Percentiles rank a stretch among this genome's conserved stretches.
Conservation (phyloP, 1,139 yeast genomes). For the Lodderomyces metapsilosis region DNA sequence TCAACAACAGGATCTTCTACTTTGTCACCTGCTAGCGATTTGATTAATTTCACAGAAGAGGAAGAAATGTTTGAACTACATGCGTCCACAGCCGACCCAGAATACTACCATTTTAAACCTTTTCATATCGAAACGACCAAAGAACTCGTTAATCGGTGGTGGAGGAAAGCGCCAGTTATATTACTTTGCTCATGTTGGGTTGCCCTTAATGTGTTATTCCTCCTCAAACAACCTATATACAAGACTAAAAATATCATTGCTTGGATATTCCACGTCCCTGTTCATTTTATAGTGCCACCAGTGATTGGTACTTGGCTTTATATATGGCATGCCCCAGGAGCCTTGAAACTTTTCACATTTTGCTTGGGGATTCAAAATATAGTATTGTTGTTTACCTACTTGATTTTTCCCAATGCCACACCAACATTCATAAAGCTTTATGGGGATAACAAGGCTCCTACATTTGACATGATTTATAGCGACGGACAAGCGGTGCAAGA, state of each 20-base stretch:
- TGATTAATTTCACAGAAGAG: slow-evolving; percentile 6
- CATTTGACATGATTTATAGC: slow-evolving; percentile 61
- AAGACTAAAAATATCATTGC: slow-evolving; percentile 50
- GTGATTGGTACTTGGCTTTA: slow-evolving; percentile 60
- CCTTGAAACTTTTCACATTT: slow-evolving; percentile 47
- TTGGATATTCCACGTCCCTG: slow-evolving; percentile 58
- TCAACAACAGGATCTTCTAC: slow-evolving; percentile 8
- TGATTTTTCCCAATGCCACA: slow-evolving; percentile 64
- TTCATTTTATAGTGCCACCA: slow-evolving; percentile 60
- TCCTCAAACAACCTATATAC: slow-evolving; percentile 30
- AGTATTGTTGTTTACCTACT: slow-evolving; percentile 58
- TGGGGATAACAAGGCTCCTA: slow-evolving; percentile 52
- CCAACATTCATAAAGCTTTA: slow-evolving; percentile 67
- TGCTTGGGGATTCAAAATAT: slow-evolving; percentile 59
- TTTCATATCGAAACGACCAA: not conserved
- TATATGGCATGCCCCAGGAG: slow-evolving; percentile 63
- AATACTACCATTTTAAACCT: not conserved
- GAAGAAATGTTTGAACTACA: slow-evolving; percentile 7
- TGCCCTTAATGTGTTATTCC: slow-evolving; percentile 37
- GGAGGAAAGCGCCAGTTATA: slow-evolving; percentile 21
- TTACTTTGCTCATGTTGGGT: slow-evolving; percentile 38
- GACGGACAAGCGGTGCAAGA: slow-evolving; percentile 67
- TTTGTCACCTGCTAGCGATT: slow-evolving; percentile 8
- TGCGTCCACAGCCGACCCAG: not conserved
- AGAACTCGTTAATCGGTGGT: slow-evolving; percentile 1